Evolutionary conservation across 176 grass and related monocot species (phyloP).

Genomic region (Miscanthus lutarioriparius): DNA sequence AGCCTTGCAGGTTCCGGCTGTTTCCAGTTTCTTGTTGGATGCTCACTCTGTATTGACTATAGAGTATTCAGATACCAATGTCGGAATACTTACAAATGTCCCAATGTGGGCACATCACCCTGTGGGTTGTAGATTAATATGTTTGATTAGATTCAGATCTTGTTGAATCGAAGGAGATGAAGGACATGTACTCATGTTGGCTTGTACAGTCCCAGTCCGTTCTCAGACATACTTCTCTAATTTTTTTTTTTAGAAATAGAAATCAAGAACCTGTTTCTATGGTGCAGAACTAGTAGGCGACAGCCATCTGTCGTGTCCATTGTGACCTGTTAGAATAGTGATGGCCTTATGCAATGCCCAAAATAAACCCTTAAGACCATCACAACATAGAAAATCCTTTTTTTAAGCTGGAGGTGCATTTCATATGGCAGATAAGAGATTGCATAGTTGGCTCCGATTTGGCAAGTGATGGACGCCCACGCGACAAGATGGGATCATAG

Average conservation of each 20-base stretch:
- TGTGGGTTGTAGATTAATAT: neutral
- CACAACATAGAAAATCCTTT: neutral
- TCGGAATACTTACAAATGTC: neutral
- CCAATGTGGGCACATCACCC: neutral
- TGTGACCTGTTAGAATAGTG: neutral
- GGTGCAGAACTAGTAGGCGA: too few relatives aligned
- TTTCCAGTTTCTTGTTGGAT: neutral
- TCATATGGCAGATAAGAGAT: neutral
- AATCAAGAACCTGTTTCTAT: too few relatives aligned
- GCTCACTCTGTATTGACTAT: neutral
- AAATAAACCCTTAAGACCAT: neutral
- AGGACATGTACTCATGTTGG: too few relatives aligned
- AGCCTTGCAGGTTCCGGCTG: neutral
- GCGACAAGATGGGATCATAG: too few relatives aligned
- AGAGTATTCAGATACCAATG: too few relatives aligned
- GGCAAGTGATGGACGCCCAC: neutral
- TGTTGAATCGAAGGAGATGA: neutral
- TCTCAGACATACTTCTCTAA: neutral
- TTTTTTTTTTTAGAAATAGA: too few relatives aligned
- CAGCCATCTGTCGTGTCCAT: too few relatives aligned
- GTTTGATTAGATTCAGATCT: neutral
- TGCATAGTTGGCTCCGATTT: conserved; percentile 23
- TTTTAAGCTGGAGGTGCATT: conserved; percentile 1
- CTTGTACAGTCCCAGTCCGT: too few relatives aligned
- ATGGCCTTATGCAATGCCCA: neutral